Base-by-base conservation (phyloP, 257 asterid species). In the Forsythia viridissima region DNA sequence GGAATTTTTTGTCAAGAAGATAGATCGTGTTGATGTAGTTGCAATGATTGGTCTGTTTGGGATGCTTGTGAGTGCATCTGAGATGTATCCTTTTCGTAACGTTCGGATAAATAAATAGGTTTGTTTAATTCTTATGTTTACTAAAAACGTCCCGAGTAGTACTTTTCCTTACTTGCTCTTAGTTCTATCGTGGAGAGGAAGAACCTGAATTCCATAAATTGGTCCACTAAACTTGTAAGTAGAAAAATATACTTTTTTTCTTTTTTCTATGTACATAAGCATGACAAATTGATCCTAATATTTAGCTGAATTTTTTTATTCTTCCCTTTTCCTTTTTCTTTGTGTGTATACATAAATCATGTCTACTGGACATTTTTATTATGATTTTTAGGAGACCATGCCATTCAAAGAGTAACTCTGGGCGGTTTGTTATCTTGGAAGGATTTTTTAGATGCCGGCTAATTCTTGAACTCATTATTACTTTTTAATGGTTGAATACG, bases 1-100 rank as follows among this genome's bases (percentile, higher is more conserved):
- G 97, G 97, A 93, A 73, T 91, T 87, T 44, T 93, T 92, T 76
- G 97, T 88, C 51, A 93, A 93, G 86, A 89, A 72, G 84, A 91
- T 74, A 82, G 98, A 91, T 72, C 84, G 82, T 0, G 55, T 85
- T 37, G 98, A 93, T 85, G 96, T 91, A 41, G 77, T 93, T 73
- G 79, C 97, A 12, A 91, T 93, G 97, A 84, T 91, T 43, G 88
- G 93, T 48, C 74, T 93, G 9, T 91, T 89, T 55, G 98, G 97
- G 13, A 84, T 88, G 90, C 88, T 91, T 71, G 76, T 90, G 21
- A 91, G 92, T 74, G 90, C 84, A 24, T 61, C 81, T 21, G 90
- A 90, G 83, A 89, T 91, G 98, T 93, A 91, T 89, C 92, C 94
- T 89, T 83, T 51, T 71, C 41, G 68, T 46, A 40, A n/a, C 24